Evolutionary conservation across 2,329 filamentous ascomycete species (phyloP), one percentile per base, ranked within the genome.

Genomic region (Trichoderma polysporum): DNA sequence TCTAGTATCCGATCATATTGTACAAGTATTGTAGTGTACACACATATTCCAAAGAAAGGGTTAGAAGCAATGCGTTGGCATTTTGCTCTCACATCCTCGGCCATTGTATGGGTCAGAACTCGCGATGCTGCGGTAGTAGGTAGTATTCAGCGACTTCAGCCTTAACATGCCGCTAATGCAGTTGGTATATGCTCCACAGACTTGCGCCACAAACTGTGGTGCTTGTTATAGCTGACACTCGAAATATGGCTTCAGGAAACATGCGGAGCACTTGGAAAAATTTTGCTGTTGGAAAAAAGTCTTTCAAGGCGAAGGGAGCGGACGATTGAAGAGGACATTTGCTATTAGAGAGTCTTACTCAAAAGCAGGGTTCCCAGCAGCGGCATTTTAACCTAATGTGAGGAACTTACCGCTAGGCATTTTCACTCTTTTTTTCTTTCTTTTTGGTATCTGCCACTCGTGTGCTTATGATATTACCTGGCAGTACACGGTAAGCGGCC

Each of bases 81-180:
- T 10, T 22, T 56, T 47, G 27, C 19, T 37, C 49, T 52, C 22
- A 12, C 35, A 47, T 47, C 12, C 25, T 22, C 49, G 10, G 29
- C 33, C 35, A 22, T 52, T 29, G 37, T 45, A 47, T 27, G 61
- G 50, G 13, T 33, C 27, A 35, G 37, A 56, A 25, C 50, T 35
- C 29, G 50, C n/a, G 59, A 63, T 41, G 35, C 35, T 39, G 35
- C 57, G 27, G 49, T 63, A 29, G 15, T 49, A 61, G 17, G 49
- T 29, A 39, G 50, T 15, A 56, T 35, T 45, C 37, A 64, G 61
- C 37, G 50, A 56, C 49, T 64, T 64, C 61, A 64, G 61, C 61
- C 61, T 64, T 64, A 64, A 64, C 33, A 53, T 35, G 60, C 49
- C 60, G 25, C 60, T 63, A 63, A 63, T 54, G 60, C 49, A 45